Evolutionary conservation across 768 basidiomycete genomes (phyloP), one percentile per base, ranked within the genome.

Genomic region (Cyclocybe cylindracea): DNA sequence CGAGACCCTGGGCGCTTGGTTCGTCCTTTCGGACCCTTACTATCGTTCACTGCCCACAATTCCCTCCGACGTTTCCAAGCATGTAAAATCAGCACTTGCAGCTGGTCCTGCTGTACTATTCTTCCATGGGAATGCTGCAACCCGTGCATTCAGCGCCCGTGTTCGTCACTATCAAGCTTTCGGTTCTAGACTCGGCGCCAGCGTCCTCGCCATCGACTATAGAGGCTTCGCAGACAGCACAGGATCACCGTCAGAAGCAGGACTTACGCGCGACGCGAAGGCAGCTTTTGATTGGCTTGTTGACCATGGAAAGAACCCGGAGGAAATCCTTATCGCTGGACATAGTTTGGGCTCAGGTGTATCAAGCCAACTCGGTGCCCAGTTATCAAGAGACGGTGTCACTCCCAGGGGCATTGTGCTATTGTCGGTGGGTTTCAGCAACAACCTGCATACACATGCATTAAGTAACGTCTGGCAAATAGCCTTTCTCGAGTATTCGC

Each of bases 261-360:
- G 95, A 0, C 72, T 98, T 0, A 66, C 81, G 1, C 69, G 64
- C 2, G 91, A 98, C 62, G 92, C 90, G 1, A 75, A 82, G 36
- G 79, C 91, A 0, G 91, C 87, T 0, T 96, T 85, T 80, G 80
- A 90, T 61, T 97, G 87, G 86, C 69, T 94, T 7, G 62, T 83
- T 7, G 65, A 67, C 1, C 75, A 80, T 16, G 87, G 86, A 13
- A 86, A 84, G 7, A 67, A 66, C 19, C 67, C 80, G 1, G 71
- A 82, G 34, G 74, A 86, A 52, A 76, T 97, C 35, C 71, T 93
- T 3, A 66, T 98, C 39, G 73, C 91, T 3, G 95, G 95, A 0
- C 93, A 95, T 59, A 94, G 91, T 57, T 73, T 98, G 10, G 95
- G 95, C 1, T 94, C 94, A 0, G 94, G 86, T 0, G 88, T 98